phyloP scores from a whole-genome alignment of 1,284 basidiomycete genomes.

The Agaricales sp. region DNA sequence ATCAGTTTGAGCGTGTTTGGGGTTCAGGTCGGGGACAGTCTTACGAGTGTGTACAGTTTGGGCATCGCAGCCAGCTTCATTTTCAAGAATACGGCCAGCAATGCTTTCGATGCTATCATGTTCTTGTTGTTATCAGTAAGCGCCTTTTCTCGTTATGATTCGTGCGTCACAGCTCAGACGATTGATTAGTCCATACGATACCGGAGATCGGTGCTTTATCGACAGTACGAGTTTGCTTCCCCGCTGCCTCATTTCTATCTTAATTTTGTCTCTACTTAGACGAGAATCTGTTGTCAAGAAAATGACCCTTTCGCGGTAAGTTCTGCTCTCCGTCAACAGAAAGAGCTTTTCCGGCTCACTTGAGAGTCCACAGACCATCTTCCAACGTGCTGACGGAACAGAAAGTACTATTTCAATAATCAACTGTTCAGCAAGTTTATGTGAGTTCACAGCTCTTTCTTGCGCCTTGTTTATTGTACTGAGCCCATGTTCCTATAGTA shows the following conservation, averaged over 20 bases:
- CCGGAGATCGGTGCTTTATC: constrained; percentile 68
- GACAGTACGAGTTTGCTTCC: constrained; percentile 29
- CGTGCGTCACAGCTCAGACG: constrained; percentile 13
- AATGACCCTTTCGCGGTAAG: constrained; percentile 64
- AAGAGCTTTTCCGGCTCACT: constrained; percentile 8
- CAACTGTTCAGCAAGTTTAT: constrained; percentile 65
- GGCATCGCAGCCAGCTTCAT: constrained; percentile 65
- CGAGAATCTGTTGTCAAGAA: constrained; percentile 64
- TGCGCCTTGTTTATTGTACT: constrained; percentile 1
- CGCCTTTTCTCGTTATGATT: constrained; percentile 9
- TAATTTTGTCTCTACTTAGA: constrained; percentile 20
- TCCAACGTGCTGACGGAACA: constrained; percentile 56
- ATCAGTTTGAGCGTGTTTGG: constrained; percentile 64
- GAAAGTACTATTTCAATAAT: constrained; percentile 73
- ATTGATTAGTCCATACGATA: constrained; percentile 53
- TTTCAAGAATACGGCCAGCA: constrained; percentile 62
- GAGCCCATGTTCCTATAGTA: constrained; percentile 25
- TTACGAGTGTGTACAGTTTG: constrained; percentile 61
- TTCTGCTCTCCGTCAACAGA: constrained; percentile 5
- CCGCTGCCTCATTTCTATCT: neutral
- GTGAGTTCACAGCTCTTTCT: constrained; percentile 27
- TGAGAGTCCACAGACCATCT: constrained; percentile 38
- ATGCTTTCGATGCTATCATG: constrained; percentile 68
- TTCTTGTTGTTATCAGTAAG: constrained; percentile 73
- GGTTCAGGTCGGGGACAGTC: constrained; percentile 45